Evolutionary conservation across 2,329 filamentous ascomycete genomes (phyloP), one percentile per base, ranked within the genome.

Genomic region (Fusarium chuoi): DNA sequence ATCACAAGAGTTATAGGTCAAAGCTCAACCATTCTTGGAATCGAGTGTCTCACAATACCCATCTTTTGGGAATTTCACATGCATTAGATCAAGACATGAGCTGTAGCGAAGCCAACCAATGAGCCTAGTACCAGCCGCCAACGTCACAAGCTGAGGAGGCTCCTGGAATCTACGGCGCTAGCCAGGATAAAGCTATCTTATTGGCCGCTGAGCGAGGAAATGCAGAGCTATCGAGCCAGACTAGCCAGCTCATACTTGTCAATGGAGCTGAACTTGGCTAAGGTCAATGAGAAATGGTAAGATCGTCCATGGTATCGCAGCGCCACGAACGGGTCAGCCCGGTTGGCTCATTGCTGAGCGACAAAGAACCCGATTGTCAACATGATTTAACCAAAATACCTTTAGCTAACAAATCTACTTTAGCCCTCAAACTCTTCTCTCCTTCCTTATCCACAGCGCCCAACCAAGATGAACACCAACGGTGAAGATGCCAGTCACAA

Each of bases 111-210:
- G 44, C 28, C 30, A 49, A 36, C 36, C 33, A 45, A 13, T 9
- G 6, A 14, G n/a, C 4, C 18, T 20, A 20, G 18, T 3, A 49
- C 28, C 42, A 63, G 42, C 61, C 59, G 13, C 51, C 15, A 35
- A 58, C 51, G 41, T 62, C 51, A 58, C 39, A 39, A 38, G 41
- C 13, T 24, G 33, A 45, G 13, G 17, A 8, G 6, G 11, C 22
- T 7, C 13, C 1, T n/a, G 6, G 6, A 44, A 45, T 30, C 24
- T 22, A 10, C 5, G 12, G 8, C 39, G 30, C 39, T 62, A 58
- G 26, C 15, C 11, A 3, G 0, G 1, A 6, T 1, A 6, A 5
- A 7, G 6, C 3, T 24, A 1, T 22, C 6, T 33, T 17, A 58
- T 62, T 45, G 51, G 51, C 1, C 13, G 13, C 10, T 33, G 20